These are phyloP conservation scores for Phytophthora fragariaefolia DNA, from an alignment of 352 stramenopile species.

Conservation along the genomic window DNA sequence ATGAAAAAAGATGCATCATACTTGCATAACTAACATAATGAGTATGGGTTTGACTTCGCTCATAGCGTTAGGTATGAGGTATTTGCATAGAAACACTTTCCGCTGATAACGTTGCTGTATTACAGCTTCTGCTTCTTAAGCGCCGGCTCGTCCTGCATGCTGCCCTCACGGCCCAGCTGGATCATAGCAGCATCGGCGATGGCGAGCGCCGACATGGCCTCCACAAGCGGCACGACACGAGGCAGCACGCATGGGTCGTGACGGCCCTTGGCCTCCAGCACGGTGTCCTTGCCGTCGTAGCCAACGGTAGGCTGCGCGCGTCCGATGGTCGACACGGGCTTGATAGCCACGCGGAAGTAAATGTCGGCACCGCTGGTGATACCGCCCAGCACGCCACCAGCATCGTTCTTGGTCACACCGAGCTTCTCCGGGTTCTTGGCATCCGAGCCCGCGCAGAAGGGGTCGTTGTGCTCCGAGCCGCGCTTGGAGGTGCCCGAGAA, in stretches of 20 bases:
- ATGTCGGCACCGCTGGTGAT: constrained; percentile 99
- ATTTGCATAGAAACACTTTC: constrained; percentile 18
- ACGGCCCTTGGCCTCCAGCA: constrained; percentile 96
- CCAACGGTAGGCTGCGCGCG: constrained; percentile 94
- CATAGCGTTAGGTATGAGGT: constrained; percentile 35
- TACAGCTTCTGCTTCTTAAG: constrained; percentile 76
- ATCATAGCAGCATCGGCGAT: constrained; percentile 97
- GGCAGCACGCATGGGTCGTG: constrained; percentile 99
- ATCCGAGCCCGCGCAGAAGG: constrained; percentile 87
- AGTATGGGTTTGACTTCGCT: constrained; percentile 32
- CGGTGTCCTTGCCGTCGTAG: constrained; percentile 95
- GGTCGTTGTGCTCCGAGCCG: constrained; percentile 98
- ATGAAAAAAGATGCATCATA: not conserved
- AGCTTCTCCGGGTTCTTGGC: constrained; percentile 60
- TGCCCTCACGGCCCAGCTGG: constrained; percentile 92
- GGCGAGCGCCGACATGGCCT: constrained; percentile 97
- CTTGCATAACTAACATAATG: constrained; percentile 35
- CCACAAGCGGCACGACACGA: constrained; percentile 96
- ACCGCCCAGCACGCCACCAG: constrained; percentile 96
- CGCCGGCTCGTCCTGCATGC: constrained; percentile 53
- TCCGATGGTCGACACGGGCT: constrained; percentile 99
- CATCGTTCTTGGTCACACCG: constrained; percentile 87
- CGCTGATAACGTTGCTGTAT: constrained; percentile 10
- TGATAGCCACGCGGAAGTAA: constrained; percentile 99
- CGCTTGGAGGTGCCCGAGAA: constrained; percentile 97